Percentiles rank a stretch among this genome's conserved stretches.
phyloP scores from a whole-genome alignment of 2,329 filamentous ascomycete genomes.

The Pyrenochaeta sp. region DNA sequence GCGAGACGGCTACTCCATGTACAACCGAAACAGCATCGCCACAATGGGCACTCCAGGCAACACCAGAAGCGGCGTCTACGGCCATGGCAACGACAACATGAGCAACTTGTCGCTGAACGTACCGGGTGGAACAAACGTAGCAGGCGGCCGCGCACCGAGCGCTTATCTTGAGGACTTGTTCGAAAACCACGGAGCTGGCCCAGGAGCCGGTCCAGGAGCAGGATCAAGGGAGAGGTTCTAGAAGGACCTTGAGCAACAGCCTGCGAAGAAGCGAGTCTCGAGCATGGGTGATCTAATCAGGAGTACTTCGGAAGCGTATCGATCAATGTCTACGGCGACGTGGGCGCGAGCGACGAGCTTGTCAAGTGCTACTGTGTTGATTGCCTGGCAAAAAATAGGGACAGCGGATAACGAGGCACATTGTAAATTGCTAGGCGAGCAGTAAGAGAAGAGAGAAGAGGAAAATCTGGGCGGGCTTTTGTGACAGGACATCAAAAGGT shows the following conservation, averaged over 20 bases:
- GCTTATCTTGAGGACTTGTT: slow-evolving; percentile 91
- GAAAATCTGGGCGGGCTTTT: too few relatives aligned
- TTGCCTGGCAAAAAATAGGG: too few relatives aligned
- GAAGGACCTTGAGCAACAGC: slow-evolving; percentile 24
- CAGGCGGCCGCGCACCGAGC: slow-evolving; percentile 79
- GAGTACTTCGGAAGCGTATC: slow-evolving; percentile 4
- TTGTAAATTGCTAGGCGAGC: too few relatives aligned
- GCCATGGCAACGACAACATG: slow-evolving; percentile 55
- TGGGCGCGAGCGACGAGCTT: slow-evolving; percentile 2
- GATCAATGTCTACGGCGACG: background rate
- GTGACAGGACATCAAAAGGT: too few relatives aligned
- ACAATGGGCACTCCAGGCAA: slow-evolving; percentile 42
- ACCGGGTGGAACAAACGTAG: slow-evolving; percentile 53
- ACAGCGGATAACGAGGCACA: too few relatives aligned
- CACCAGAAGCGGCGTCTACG: slow-evolving; percentile 40
- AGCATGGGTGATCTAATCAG: slow-evolving; percentile 2
- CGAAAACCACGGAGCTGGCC: slow-evolving; percentile 68
- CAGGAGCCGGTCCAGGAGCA: slow-evolving; percentile 46
- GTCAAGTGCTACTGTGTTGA: too few relatives aligned
- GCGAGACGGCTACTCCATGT: slow-evolving; percentile 40
- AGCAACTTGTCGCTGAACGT: slow-evolving; percentile 72
- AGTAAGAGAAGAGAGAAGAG: too few relatives aligned
- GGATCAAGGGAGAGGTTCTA: slow-evolving; percentile 45
- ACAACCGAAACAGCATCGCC: slow-evolving; percentile 48
- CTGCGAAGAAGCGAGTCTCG: slow-evolving; percentile 6